Evolutionary conservation across 306 rosid species (phyloP).

Genomic region (Bauhinia variegata): DNA sequence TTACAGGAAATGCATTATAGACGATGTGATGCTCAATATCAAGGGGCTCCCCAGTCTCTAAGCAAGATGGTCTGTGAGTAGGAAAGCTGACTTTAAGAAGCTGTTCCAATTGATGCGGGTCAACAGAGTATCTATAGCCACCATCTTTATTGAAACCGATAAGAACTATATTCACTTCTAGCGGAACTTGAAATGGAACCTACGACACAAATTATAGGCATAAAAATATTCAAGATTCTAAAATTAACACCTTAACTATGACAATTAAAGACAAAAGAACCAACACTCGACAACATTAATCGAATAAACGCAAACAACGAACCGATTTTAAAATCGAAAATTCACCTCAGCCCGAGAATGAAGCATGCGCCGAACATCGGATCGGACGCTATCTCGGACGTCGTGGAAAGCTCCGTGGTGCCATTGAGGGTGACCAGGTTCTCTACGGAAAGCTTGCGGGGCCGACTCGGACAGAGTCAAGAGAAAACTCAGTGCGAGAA

Average conservation of each 20-base stretch:
- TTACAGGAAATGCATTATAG: conserved; percentile 76
- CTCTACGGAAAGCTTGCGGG: conserved; percentile 77
- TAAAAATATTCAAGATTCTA: not conserved
- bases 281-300: not conserved
- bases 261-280: not conserved
- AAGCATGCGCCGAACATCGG: conserved; percentile 92
- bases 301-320: not conserved
- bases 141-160: conserved; percentile 85
- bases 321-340: conserved; percentile 8
- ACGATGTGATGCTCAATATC: conserved; percentile 89
- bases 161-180: conserved; percentile 88
- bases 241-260: not conserved
- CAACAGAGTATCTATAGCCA: conserved; percentile 70
- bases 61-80: conserved; percentile 80
- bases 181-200: conserved; percentile 98
- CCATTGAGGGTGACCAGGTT: conserved; percentile 82
- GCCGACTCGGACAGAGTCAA: conserved; percentile 65
- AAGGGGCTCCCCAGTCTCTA: conserved; percentile 85
- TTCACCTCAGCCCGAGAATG: conserved; percentile 95
- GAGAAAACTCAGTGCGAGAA: conserved; percentile 50
- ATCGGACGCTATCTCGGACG: conserved; percentile 73
- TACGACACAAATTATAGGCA: conserved; percentile 25
- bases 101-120: conserved; percentile 72
- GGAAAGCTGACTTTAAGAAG: conserved; percentile 77
- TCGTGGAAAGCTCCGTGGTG: conserved; percentile 97